Conservation (phyloP, 2,329 filamentous ascomycete genomes). For the Botrytis pseudocinerea region DNA sequence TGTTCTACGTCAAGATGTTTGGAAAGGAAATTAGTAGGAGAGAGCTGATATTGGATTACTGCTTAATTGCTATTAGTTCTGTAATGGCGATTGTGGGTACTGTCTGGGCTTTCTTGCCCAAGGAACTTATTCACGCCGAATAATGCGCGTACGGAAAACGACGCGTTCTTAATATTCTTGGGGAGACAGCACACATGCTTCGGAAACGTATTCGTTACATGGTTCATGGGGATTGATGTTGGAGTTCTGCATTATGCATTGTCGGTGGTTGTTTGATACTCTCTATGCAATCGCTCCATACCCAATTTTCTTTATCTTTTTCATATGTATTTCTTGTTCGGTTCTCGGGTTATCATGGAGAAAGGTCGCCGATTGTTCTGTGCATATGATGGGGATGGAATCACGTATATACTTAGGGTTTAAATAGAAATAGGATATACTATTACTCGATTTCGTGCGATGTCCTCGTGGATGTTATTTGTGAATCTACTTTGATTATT, state of each 20-base stretch:
- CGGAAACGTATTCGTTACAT: background rate
- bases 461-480: background rate
- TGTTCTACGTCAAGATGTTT: constrained; percentile 91
- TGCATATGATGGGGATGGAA: background rate
- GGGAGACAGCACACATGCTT: constrained; percentile 4
- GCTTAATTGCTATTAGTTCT: constrained; percentile 67
- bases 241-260: constrained; percentile 9
- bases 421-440: background rate
- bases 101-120: constrained; percentile 84
- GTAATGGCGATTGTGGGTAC: constrained; percentile 76
- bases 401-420: background rate
- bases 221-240: background rate
- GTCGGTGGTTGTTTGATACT: constrained; percentile 8
- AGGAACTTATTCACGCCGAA: constrained; percentile 64
- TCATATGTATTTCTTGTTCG: background rate
- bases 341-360: background rate
- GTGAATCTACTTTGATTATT: background rate
- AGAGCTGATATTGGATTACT: constrained; percentile 68
- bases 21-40: constrained; percentile 63
- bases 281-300: background rate
- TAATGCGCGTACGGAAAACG: constrained; percentile 28
- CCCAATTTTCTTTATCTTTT: background rate
- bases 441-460: background rate
- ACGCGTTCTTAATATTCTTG: background rate
- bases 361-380: background rate